Evolutionary conservation across 179 eudicot species (phyloP).

Genomic region (Actinidia arguta): DNA sequence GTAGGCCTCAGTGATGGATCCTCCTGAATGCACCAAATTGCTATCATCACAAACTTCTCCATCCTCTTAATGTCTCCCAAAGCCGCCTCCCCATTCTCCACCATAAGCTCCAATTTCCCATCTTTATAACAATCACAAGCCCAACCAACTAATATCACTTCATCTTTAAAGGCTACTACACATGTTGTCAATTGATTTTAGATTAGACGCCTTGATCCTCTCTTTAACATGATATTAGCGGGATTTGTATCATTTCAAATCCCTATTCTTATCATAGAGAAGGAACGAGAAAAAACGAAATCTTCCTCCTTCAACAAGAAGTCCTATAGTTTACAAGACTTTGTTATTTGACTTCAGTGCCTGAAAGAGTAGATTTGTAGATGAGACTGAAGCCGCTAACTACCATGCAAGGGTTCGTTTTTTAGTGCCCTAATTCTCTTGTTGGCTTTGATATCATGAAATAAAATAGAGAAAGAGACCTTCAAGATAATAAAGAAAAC

Average conservation of each 20-base stretch:
- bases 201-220: too few species aligned
- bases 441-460: background rate
- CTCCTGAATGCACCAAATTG: conserved; percentile 21
- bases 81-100: conserved; percentile 7
- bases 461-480: conserved; percentile 7
- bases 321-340: too few species aligned
- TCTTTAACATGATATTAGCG: too few species aligned
- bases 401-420: background rate
- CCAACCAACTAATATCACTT: conserved; percentile 13
- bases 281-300: too few species aligned
- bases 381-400: too few species aligned
- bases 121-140: conserved; percentile 9
- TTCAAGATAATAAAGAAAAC: background rate
- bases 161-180: too few species aligned
- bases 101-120: background rate
- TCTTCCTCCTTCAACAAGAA: too few species aligned
- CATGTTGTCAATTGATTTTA: too few species aligned
- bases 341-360: too few species aligned
- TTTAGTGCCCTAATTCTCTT: background rate
- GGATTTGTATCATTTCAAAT: too few species aligned
- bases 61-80: conserved; percentile 10
- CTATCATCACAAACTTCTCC: conserved; percentile 18
- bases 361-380: too few species aligned
- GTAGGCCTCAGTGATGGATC: conserved; percentile 14
- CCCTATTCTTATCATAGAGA: too few species aligned